A percentile compares a stretch with the other conserved stretches of the same genome.
These are phyloP conservation scores for Mycena crocata DNA, from an alignment of 768 basidiomycete genomes.

Conservation along the genomic window DNA sequence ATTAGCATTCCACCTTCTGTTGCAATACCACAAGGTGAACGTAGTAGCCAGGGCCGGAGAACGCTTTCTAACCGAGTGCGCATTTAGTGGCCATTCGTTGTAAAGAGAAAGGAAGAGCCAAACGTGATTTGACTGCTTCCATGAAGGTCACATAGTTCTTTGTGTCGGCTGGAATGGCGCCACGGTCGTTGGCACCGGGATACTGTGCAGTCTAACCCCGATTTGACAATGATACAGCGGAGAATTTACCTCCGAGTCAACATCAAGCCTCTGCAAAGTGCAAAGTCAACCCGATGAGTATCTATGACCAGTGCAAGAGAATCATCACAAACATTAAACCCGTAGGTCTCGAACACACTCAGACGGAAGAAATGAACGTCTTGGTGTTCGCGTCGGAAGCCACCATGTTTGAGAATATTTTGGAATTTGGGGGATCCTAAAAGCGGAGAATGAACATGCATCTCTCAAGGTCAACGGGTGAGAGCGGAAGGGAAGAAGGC, in stretches of 20 bases:
- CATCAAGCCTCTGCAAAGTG: slow-evolving; percentile 16
- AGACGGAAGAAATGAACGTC: slow-evolving; percentile 8
- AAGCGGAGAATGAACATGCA: too few species aligned
- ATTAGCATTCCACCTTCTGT: not conserved
- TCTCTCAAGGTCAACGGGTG: too few species aligned
- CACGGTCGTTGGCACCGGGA: slow-evolving; percentile 32
- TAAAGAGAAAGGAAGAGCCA: too few species aligned
- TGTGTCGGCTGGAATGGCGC: slow-evolving; percentile 38
- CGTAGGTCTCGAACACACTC: slow-evolving; percentile 10
- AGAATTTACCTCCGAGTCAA: slow-evolving; percentile 11
- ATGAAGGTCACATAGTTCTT: slow-evolving; percentile 39
- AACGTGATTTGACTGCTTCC: slow-evolving; percentile 25
- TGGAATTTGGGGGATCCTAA: slow-evolving; percentile 13
- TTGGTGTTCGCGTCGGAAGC: slow-evolving; percentile 13
- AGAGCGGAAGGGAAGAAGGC: not conserved
- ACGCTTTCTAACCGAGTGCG: slow-evolving; percentile 25
- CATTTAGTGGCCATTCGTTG: not conserved
- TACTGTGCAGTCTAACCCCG: too few species aligned
- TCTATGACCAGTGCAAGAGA: too few species aligned
- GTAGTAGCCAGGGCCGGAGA: slow-evolving; percentile 28
- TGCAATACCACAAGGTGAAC: not conserved
- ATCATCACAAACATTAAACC: slow-evolving; percentile 24
- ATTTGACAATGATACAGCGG: too few species aligned
- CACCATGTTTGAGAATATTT: slow-evolving; percentile 17
- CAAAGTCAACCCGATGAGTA: not conserved